phyloP scores from a whole-genome alignment of 768 basidiomycete genomes.

The Lentinula boryana region DNA sequence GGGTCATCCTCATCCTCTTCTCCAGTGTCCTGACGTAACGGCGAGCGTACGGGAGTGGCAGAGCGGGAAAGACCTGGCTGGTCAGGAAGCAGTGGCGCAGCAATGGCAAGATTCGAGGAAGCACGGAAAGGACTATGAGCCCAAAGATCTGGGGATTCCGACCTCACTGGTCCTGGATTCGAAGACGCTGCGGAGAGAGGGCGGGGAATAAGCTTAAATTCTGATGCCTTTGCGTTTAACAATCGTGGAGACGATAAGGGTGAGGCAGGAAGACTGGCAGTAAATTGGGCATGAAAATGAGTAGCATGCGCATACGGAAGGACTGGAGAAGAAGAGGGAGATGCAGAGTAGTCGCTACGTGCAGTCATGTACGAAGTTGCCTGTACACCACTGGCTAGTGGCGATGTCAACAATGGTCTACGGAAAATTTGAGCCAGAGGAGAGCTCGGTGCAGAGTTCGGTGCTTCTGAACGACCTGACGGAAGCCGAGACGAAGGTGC shows the following conservation, averaged over 20 bases:
- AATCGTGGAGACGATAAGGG: constrained; percentile 81
- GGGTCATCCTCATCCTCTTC: constrained; percentile 78
- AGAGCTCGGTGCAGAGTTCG: constrained; percentile 67
- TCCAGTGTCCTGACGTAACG: constrained; percentile 46
- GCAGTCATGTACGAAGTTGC: constrained; percentile 52
- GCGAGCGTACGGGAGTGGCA: constrained; percentile 64
- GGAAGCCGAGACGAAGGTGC: constrained; percentile 59
- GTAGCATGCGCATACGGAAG: constrained; percentile 50
- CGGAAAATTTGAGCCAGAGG: constrained; percentile 72
- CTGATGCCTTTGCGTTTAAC: constrained; percentile 84
- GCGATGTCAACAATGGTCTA: constrained; percentile 71
- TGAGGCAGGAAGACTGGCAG: constrained; percentile 79
- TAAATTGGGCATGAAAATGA: constrained; percentile 54
- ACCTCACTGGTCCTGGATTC: constrained; percentile 54
- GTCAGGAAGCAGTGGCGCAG: constrained; percentile 82
- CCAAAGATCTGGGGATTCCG: constrained; percentile 90
- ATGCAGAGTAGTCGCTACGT: constrained; percentile 46
- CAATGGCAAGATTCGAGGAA: constrained; percentile 85
- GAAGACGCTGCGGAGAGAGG: constrained; percentile 73
- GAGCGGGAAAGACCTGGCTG: constrained; percentile 43
- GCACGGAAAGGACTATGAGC: constrained; percentile 66
- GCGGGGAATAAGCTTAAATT: constrained; percentile 81
- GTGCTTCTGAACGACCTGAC: constrained; percentile 67
- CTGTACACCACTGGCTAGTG: constrained; percentile 53
- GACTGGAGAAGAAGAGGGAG: constrained; percentile 64